phyloP scores from a whole-genome alignment of 2,329 filamentous ascomycete genomes.

The Pseudogymnoascus sp. region DNA sequence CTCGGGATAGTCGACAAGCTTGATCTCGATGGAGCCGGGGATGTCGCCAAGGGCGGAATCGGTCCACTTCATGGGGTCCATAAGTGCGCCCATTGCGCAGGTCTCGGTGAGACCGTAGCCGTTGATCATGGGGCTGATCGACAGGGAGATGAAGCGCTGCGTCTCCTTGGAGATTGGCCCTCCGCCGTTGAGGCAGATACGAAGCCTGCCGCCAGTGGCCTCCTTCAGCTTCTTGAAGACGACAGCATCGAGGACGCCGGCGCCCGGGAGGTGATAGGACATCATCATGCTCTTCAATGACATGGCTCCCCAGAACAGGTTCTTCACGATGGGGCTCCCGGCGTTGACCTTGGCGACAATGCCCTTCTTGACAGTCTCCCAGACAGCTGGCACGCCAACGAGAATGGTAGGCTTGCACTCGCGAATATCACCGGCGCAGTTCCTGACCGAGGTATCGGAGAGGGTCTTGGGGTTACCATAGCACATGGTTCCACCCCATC shows the following conservation, averaged over 20 bases:
- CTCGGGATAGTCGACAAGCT: constrained; percentile 81
- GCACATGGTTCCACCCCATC: constrained; percentile 83
- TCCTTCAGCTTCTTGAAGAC: constrained; percentile 88
- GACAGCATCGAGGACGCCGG: constrained; percentile 63
- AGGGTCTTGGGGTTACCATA: constrained; percentile 87
- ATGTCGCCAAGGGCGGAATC: constrained; percentile 67
- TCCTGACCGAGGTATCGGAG: constrained; percentile 74
- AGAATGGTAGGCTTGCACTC: constrained; percentile 83
- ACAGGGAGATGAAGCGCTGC: constrained; percentile 79
- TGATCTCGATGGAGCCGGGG: constrained; percentile 69
- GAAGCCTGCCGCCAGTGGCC: constrained; percentile 75
- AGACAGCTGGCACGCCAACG: constrained; percentile 90
- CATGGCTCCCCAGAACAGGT: constrained; percentile 65
- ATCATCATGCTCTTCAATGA: constrained; percentile 50
- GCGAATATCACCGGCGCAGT: constrained; percentile 88
- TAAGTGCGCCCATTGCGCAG: constrained; percentile 67
- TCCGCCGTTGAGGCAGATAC: constrained; percentile 87
- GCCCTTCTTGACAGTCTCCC: constrained; percentile 95
- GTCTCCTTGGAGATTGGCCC: constrained; percentile 81
- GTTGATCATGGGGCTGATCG: constrained; percentile 82
- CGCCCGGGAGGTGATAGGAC: constrained; percentile 54
- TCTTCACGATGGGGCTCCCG: constrained; percentile 56
- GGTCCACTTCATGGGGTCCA: constrained; percentile 76
- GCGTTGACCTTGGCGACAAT: constrained; percentile 70
- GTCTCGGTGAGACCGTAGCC: constrained; percentile 95